These are phyloP conservation scores for Pseudomassariella vexata DNA, from an alignment of 2,329 filamentous ascomycete species.

Conservation along the genomic window DNA sequence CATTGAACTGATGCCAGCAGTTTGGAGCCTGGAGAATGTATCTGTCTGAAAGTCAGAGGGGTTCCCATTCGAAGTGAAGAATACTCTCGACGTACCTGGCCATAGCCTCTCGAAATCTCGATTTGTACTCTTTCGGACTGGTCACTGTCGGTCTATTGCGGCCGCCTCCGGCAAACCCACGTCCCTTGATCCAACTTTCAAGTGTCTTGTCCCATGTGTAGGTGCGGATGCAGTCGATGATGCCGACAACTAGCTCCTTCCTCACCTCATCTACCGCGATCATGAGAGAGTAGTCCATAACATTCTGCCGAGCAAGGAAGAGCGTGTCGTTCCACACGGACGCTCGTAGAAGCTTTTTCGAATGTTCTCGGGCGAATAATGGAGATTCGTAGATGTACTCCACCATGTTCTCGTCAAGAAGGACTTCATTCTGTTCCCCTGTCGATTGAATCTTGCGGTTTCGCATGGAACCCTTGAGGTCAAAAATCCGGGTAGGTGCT, in stretches of 20 bases:
- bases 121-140: constrained; percentile 95
- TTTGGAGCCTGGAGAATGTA: constrained; percentile 72
- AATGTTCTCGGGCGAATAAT: constrained; percentile 90
- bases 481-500: constrained; percentile 81
- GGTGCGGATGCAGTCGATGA: constrained; percentile 96
- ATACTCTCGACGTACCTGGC: constrained; percentile 55
- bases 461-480: constrained; percentile 96
- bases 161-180: constrained; percentile 71
- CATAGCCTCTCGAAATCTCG: constrained; percentile 93
- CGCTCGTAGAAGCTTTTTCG: constrained; percentile 84
- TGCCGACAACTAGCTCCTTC: constrained; percentile 91
- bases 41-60: constrained; percentile 26
- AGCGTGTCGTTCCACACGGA: constrained; percentile 98
- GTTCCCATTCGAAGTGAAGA: too few species aligned
- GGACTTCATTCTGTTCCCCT: constrained; percentile 90
- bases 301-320: constrained; percentile 88
- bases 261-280: constrained; percentile 88
- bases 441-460: constrained; percentile 97
- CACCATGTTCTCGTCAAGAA: constrained; percentile 97
- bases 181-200: constrained; percentile 99
- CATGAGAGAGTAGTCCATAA: constrained; percentile 99
- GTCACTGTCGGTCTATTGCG: constrained; percentile 90
- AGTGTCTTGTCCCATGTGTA: constrained; percentile 99
- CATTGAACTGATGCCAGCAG: constrained; percentile 66
- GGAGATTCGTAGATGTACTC: constrained; percentile 98